Evolutionary conservation across 495 filamentous ascomycete species (phyloP), one percentile per base, ranked within the genome.

Genomic region (Aspergillus indologenus): DNA sequence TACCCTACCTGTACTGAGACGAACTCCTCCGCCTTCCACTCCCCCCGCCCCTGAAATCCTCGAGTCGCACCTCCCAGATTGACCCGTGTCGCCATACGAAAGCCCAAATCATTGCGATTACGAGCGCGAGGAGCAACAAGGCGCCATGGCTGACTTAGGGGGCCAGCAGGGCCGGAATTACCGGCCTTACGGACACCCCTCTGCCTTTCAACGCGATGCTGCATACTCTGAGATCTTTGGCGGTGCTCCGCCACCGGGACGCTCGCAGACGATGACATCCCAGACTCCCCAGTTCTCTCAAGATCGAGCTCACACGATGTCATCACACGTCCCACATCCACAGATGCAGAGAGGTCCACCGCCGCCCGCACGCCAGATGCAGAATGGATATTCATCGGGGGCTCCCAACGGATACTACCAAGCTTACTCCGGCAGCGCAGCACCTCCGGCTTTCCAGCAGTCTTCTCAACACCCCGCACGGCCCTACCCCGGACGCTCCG

Each of bases 161-260:
- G 67, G 80, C 54, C 89, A 90, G 71, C 88, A 90, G 71, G 83
- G 86, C 78, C 79, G 88, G 75, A 80, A 85, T 64, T 85, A 87
- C 75, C 79, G 81, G 67, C 82, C 83, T 60, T 88, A 90, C 72
- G 87, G 85, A 60, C 82, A 86, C 68, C 74, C 88, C 34, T 84
- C 87, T 51, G 83, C 84, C 68, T 81, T 83, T 65, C 90, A 95
- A 74, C 86, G 94, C 75, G 93, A 98, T 82, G 91, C 90, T 66
- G 94, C 92, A 34, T 98, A 95, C 74, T 90, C 89, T 56, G 90
- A 92, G 75, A 99, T 99, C 65, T 99, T 99, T 67, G 94, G 94
- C 61, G 85, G 86, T 67, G 84, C 89, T 51, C 90, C 90, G 49
- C 90, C 89, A 42, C 90, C 90, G 47, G 93, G 94, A 53, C 86